A percentile compares a stretch with the other conserved stretches of the same genome.
These are phyloP conservation scores for Neonectria neomacrospora DNA, from an alignment of 2,329 filamentous ascomycete species.

Conservation along the genomic window DNA sequence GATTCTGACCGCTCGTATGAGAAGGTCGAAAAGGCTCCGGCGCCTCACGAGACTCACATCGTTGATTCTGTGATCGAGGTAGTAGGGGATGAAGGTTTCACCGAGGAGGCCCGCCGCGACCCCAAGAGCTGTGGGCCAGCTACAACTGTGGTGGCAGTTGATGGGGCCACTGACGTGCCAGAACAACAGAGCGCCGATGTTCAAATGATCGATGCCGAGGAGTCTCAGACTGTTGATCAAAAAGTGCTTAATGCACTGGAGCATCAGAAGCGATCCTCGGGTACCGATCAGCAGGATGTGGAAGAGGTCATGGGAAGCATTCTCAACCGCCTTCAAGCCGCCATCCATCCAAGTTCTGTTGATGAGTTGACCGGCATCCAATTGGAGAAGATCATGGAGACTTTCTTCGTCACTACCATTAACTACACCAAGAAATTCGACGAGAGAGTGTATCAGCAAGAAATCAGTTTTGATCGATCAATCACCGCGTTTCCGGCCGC, in stretches of 20 bases:
- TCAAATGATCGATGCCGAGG: slow-evolving; percentile 47
- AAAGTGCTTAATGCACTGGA: slow-evolving; percentile 59
- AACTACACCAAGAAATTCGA: slow-evolving; percentile 67
- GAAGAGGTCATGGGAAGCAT: slow-evolving; percentile 96
- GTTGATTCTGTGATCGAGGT: slow-evolving; percentile 41
- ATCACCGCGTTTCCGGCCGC: slow-evolving; percentile 69
- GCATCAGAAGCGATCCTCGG: slow-evolving; percentile 59
- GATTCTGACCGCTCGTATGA: slow-evolving; percentile 51
- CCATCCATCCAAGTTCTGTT: slow-evolving; percentile 78
- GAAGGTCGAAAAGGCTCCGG: slow-evolving; percentile 43
- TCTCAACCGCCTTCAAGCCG: slow-evolving; percentile 88
- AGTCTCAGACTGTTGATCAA: slow-evolving; percentile 55
- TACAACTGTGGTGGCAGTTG: slow-evolving; percentile 19
- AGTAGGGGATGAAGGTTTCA: slow-evolving; percentile 28
- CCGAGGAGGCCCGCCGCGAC: slow-evolving; percentile 18
- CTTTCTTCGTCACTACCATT: slow-evolving; percentile 71
- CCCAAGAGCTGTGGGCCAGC: slow-evolving; percentile 7
- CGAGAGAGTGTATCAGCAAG: slow-evolving; percentile 53
- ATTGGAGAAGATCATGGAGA: slow-evolving; percentile 80
- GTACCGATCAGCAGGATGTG: slow-evolving; percentile 88
- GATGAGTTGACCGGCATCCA: slow-evolving; percentile 75
- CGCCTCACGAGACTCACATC: slow-evolving; percentile 37
- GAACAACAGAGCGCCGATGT: slow-evolving; percentile 32
- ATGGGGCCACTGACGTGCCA: slow-evolving; percentile 12
- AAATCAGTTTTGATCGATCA: slow-evolving; percentile 68